Evolutionary conservation across 2,329 filamentous ascomycete genomes (phyloP).

Genomic region (Ambrosiella beaveri): DNA sequence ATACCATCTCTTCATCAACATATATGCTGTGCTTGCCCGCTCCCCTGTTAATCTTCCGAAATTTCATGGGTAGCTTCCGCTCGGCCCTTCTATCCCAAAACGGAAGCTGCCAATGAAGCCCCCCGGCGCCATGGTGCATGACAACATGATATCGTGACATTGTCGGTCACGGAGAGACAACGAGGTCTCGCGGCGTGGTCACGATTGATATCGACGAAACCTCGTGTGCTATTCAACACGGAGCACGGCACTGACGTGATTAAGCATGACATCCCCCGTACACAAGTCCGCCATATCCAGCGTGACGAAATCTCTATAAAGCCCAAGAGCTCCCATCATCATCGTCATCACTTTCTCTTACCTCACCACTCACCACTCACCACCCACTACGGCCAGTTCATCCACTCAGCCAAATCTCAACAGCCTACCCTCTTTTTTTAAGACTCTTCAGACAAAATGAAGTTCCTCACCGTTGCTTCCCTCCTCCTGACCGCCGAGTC

Average conservation of each 20-base stretch:
- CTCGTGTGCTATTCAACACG: neutral
- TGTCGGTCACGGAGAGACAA: neutral
- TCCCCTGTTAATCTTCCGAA: neutral
- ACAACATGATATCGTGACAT: neutral
- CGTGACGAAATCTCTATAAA: neutral
- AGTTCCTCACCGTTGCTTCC: constrained; percentile 7
- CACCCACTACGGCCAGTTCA: neutral
- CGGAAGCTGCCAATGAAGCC: neutral
- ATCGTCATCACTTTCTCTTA: neutral
- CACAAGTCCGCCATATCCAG: neutral
- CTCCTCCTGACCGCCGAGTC: constrained; percentile 2
- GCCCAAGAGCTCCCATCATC: neutral
- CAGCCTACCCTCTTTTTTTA: neutral
- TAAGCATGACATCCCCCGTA: neutral
- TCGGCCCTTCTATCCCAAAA: constrained; percentile 1
- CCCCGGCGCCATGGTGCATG: neutral
- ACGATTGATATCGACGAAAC: neutral
- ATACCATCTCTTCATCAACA: neutral
- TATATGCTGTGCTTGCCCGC: neutral
- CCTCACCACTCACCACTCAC: neutral
- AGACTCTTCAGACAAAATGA: constrained; percentile 1
- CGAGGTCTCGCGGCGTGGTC: neutral
- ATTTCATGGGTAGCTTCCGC: neutral
- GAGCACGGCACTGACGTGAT: neutral
- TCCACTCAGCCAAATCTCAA: neutral